Evolutionary conservation across 768 basidiomycete species (phyloP).

Genomic region (Calocera cornea): DNA sequence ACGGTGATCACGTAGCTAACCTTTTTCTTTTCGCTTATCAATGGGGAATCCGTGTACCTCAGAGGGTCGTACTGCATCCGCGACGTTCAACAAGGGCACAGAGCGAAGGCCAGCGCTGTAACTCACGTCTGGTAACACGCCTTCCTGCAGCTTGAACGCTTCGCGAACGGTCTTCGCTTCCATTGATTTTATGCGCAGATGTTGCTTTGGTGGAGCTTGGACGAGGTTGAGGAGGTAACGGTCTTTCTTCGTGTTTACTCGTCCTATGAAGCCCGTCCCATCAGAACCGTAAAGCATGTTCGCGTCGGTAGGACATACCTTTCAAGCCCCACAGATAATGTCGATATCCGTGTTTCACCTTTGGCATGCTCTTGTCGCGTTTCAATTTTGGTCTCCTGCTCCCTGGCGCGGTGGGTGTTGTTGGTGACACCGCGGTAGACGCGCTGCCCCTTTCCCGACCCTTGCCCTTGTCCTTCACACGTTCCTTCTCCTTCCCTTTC

Average conservation of each 20-base stretch:
- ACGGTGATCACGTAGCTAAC: background rate
- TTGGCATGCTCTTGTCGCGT: background rate
- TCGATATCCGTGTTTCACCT: slow-evolving; percentile 1
- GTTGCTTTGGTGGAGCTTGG: slow-evolving; percentile 57
- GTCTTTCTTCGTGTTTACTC: slow-evolving; percentile 48
- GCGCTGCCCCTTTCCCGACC: background rate
- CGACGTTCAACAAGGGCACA: background rate
- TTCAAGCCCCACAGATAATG: slow-evolving; percentile 4
- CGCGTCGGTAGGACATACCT: background rate
- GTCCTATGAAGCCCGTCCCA: background rate
- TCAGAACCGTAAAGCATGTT: background rate
- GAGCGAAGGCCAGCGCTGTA: background rate
- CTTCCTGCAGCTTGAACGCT: slow-evolving; percentile 34
- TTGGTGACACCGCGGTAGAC: background rate
- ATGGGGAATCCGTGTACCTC: background rate
- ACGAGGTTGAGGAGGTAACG: slow-evolving; percentile 54
- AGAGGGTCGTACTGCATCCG: background rate
- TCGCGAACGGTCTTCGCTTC: slow-evolving; percentile 54
- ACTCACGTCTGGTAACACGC: slow-evolving; percentile 3
- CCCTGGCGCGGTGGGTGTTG: background rate
- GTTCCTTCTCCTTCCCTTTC: background rate
- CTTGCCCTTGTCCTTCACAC: background rate
- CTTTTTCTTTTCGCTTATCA: slow-evolving; percentile 2
- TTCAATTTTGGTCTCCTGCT: background rate
- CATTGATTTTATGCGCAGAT: slow-evolving; percentile 46